Evolutionary conservation across 1,284 basidiomycete species (phyloP).

Genomic region (Peniophora sp.): DNA sequence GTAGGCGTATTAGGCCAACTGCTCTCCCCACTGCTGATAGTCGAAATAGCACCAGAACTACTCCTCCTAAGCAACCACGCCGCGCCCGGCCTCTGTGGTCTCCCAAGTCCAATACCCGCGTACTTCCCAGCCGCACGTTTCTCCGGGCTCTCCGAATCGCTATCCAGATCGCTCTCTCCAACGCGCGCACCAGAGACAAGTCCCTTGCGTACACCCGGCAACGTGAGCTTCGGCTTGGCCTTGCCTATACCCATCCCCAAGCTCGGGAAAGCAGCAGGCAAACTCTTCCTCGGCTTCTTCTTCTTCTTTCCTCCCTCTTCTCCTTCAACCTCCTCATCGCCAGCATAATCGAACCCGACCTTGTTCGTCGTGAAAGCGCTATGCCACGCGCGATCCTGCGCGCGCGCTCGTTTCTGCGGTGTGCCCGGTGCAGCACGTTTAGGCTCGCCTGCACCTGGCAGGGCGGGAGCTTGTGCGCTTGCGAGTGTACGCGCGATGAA

Average conservation of each 20-base stretch:
- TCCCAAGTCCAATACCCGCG: slow-evolving; percentile 58
- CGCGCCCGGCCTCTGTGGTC: slow-evolving; percentile 33
- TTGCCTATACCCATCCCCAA: slow-evolving; percentile 15
- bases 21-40: slow-evolving; percentile 48
- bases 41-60: slow-evolving; percentile 72
- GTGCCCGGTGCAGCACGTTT: slow-evolving; percentile 65
- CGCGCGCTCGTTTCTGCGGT: slow-evolving; percentile 68
- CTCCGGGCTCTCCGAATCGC: slow-evolving; percentile 53
- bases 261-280: slow-evolving; percentile 57
- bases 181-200: neutral
- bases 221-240: slow-evolving; percentile 4
- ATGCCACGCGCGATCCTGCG: slow-evolving; percentile 65
- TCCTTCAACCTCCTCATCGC: slow-evolving; percentile 12
- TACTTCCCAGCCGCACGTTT: slow-evolving; percentile 39
- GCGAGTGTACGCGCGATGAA: slow-evolving; percentile 62
- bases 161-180: slow-evolving; percentile 23
- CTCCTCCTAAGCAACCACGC: slow-evolving; percentile 64
- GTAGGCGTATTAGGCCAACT: slow-evolving; percentile 54
- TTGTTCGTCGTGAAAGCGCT: slow-evolving; percentile 59
- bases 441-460: slow-evolving; percentile 32
- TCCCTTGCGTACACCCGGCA: too few species aligned
- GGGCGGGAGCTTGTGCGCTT: slow-evolving; percentile 31
- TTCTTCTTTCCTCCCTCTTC: slow-evolving; percentile 23
- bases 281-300: slow-evolving; percentile 59
- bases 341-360: slow-evolving; percentile 47